Evolutionary conservation across 495 filamentous ascomycete genomes (phyloP).

Genomic region (Tuber indicum): DNA sequence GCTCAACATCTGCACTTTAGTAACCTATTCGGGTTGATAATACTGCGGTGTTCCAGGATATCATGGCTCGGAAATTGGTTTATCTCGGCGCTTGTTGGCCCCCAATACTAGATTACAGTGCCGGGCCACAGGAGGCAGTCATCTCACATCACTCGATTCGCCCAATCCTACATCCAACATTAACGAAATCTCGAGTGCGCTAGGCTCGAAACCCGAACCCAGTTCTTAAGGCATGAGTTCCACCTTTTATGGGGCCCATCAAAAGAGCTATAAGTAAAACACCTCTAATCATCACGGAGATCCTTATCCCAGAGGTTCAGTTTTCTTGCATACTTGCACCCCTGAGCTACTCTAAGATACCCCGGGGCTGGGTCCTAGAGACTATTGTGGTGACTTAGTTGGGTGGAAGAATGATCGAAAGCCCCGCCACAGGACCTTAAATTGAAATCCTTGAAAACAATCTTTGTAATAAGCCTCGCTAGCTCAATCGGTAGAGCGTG

Average conservation of each 20-base stretch:
- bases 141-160: not conserved
- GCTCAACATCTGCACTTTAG: not conserved
- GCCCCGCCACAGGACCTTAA: too few relatives aligned
- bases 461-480: slow-evolving; percentile 41
- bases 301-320: too few relatives aligned
- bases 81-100: not conserved
- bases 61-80: not conserved
- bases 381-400: too few relatives aligned
- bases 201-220: too few relatives aligned
- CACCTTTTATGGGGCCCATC: not conserved
- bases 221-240: not conserved
- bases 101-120: not conserved
- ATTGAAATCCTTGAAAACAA: not conserved
- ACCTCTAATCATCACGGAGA: too few relatives aligned
- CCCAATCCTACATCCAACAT: not conserved
- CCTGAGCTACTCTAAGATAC: too few relatives aligned
- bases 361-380: too few relatives aligned
- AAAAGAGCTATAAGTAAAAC: not conserved
- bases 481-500: slow-evolving; percentile 58
- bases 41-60: not conserved
- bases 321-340: too few relatives aligned
- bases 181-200: not conserved
- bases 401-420: too few relatives aligned
- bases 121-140: not conserved
- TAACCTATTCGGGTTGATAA: not conserved